Evolutionary conservation across 192 early-diverging fungal species (phyloP), one percentile per base, ranked within the genome.

Genomic region (Backusella luteola): DNA sequence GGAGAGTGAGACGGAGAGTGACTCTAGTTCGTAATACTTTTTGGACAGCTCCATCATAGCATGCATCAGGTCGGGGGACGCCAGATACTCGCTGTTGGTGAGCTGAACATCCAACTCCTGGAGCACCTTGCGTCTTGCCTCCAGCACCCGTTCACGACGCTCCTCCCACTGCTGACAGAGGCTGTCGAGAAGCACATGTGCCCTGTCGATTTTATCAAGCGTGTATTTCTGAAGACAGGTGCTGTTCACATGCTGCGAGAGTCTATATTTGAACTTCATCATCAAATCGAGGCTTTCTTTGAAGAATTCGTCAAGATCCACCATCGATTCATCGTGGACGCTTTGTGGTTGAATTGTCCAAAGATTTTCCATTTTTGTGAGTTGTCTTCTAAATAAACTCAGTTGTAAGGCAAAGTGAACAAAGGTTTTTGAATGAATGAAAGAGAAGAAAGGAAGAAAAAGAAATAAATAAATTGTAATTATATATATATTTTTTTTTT

Each of bases 21-120:
- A 73, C 34, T 88, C 84, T 3, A 88, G 41, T 11, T 82, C 80
- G 15, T 81, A 76, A 73, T 84, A 88, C 23, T 84, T 88, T 74
- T 88, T 83, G 36, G 84, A 81, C 9, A 85, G 76, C 34, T 85
- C 79, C 3, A 74, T 67, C 19, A 88, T 77, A 26, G 85, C 81
- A 34, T 75, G 69, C 34, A 86, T 80, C 15, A 88, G 67, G 29
- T 81, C 79, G 73, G 84, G 82, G 32, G 85, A 76, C 15, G 78
- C 76, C 72, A 44, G 77, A 73, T 32, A 78, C 67, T 53, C 42
- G 32, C 41, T 71, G 41, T 23, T 73, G 11, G 17, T 72, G 71
- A 70, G 59, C 68, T 34, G 39, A 26, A 73, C 29, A 53, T 74
- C 68, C 39, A 68, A 73, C 66, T 36, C 69, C 34, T 66, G 53